Percentiles rank a stretch among this genome's conserved stretches.
These are phyloP conservation scores for Thalassiosira sp. DNA, from an alignment of 352 stramenopile genomes.

Conservation along the genomic window DNA sequence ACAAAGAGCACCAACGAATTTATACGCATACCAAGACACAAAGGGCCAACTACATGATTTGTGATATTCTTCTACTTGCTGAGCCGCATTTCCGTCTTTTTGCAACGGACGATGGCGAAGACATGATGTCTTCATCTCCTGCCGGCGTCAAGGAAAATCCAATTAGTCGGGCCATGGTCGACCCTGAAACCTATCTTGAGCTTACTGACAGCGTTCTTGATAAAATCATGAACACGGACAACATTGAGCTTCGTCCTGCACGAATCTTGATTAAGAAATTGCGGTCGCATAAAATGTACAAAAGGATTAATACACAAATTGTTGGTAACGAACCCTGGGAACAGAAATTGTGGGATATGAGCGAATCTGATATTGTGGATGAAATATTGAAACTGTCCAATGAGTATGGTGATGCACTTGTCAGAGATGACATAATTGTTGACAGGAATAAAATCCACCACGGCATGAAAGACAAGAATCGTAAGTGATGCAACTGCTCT, in stretches of 20 bases:
- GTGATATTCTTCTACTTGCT: slow-evolving; percentile 74
- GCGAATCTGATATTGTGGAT: slow-evolving; percentile 25
- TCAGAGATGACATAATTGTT: slow-evolving; percentile 63
- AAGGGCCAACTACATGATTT: slow-evolving; percentile 62
- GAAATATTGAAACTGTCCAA: slow-evolving; percentile 28
- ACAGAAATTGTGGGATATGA: slow-evolving; percentile 27
- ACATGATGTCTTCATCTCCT: not conserved
- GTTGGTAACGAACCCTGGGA: slow-evolving; percentile 6
- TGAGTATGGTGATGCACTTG: slow-evolving; percentile 29
- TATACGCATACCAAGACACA: slow-evolving; percentile 75
- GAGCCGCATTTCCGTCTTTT: slow-evolving; percentile 68
- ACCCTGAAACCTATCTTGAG: slow-evolving; percentile 53
- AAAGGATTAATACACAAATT: no score
- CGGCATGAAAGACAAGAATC: slow-evolving; percentile 65
- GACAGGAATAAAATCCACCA: slow-evolving; percentile 65
- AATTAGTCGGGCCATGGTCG: slow-evolving; percentile 67
- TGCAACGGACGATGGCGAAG: not conserved
- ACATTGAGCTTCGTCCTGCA: slow-evolving; percentile 53
- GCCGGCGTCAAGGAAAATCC: slow-evolving; percentile 26
- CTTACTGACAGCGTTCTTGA: slow-evolving; percentile 74
- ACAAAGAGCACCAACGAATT: slow-evolving; percentile 64
- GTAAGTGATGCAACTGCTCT: slow-evolving; percentile 21
- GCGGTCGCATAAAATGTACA: slow-evolving; percentile 63
- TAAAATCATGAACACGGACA: slow-evolving; percentile 49
- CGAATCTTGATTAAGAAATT: slow-evolving; percentile 58